Evolutionary conservation across 2,329 filamentous ascomycete genomes (phyloP), one percentile per base, ranked within the genome.

Genomic region (Alternaria atra): DNA sequence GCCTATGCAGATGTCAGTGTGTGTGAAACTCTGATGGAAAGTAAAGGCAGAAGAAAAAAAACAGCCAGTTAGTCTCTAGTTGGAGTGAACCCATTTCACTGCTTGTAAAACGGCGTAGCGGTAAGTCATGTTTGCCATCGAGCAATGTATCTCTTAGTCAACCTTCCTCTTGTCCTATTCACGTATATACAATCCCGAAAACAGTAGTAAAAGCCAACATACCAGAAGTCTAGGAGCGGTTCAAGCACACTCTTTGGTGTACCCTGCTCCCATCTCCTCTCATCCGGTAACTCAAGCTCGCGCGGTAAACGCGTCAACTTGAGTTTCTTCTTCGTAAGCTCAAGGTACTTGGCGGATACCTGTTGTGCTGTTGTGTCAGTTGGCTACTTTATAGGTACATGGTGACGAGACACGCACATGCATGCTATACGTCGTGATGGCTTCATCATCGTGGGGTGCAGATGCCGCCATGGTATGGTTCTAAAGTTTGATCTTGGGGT

Each of bases 341-440:
- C 85, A 1, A 91, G 82, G 74, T 91, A 91, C 69, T 85, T 87
- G 55, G 84, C 86, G 2, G 89, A 90, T 15, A 91, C 85, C 88
- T 90, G 57, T 20, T 7, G 10, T 10, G 5, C 5, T 6, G 12
- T 27, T 55, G 32, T 50, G 44, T 32, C 4, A 12, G 6, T 47
- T 10, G 7, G 27, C 3, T 7, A 2, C 0, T 17, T 12, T 3
- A 6, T 17, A 6, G 12, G 9, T 30, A 12, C 2, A 20, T 5
- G 13, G 17, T 44, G 7, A 8, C 23, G 13, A 39, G 7, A 44
- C 2, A 68, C 73, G n/a, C 53, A 75, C 75, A 55, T 78, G 76
- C 76, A 78, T 77, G 48, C 59, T 70, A 48, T 77, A 77, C 25
- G 73, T 69, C 39, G 69, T 67, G 20, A 77, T 61, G 3, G 64